Conservation (phyloP, 208 protist genomes). For the Leishmania aethiopica region DNA sequence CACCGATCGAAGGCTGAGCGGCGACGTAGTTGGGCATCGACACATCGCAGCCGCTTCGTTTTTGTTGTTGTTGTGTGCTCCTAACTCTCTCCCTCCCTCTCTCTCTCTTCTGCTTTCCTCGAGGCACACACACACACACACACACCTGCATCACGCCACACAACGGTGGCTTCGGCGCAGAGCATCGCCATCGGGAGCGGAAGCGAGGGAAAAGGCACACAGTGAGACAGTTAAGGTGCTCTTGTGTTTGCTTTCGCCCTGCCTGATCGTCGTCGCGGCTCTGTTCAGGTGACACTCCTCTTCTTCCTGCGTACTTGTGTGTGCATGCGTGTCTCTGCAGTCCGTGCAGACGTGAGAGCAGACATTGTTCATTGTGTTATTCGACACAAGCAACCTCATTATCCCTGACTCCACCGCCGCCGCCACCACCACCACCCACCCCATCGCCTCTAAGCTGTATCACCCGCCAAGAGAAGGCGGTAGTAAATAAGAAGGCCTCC, state of each 20-base stretch:
- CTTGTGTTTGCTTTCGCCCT: neutral
- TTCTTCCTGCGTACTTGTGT: slow-evolving; percentile 2
- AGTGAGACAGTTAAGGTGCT: neutral
- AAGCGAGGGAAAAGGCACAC: neutral
- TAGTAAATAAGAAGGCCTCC: neutral
- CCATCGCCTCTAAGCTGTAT: neutral
- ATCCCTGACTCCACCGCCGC: neutral
- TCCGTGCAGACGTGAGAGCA: neutral
- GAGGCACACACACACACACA: no score
- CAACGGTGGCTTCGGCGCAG: neutral
- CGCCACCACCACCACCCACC: neutral
- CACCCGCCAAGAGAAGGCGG: neutral
- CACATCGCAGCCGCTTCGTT: neutral
- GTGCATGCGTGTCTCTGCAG: neutral
- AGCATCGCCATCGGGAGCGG: neutral
- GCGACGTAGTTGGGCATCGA: neutral
- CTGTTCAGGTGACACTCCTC: neutral
- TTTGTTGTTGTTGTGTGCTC: neutral
- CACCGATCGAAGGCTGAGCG: neutral
- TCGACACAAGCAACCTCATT: neutral
- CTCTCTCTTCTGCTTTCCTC: neutral
- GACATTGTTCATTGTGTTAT: slow-evolving; percentile 4
- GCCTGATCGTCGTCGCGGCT: neutral
- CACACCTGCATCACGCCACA: neutral
- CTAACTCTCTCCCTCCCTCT: neutral